These are phyloP conservation scores for Batkoa obscura DNA, from an alignment of 371 early-diverging fungal genomes.

Conservation along the genomic window DNA sequence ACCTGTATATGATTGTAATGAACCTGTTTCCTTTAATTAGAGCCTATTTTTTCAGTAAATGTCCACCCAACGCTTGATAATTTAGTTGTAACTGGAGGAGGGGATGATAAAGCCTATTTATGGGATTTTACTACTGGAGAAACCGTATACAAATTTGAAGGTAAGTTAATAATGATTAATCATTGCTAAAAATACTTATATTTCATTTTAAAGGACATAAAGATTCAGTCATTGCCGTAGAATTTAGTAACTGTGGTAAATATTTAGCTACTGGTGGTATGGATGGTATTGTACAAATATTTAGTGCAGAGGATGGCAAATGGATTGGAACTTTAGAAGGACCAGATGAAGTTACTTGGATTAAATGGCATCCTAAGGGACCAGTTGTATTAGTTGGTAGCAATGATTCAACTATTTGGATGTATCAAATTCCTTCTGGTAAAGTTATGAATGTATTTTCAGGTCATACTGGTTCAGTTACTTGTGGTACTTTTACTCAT, in stretches of 20 bases:
- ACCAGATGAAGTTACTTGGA: constrained; percentile 82
- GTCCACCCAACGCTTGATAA: constrained; percentile 51
- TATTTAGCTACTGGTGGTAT: constrained; percentile 83
- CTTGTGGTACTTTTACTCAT: constrained; percentile 73
- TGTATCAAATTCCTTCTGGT: constrained; percentile 84
- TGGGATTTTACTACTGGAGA: constrained; percentile 81
- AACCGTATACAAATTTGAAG: constrained; percentile 29
- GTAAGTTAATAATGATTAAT: constrained; percentile 7
- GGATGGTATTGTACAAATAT: constrained; percentile 88
- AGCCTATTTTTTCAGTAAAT: constrained; percentile 75
- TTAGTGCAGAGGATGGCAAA: constrained; percentile 38
- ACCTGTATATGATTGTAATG: background rate
- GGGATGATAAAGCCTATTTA: constrained; percentile 79
- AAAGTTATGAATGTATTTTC: constrained; percentile 83
- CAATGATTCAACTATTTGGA: constrained; percentile 79
- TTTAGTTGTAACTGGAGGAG: constrained; percentile 67
- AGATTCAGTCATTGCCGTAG: constrained; percentile 71
- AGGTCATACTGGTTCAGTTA: constrained; percentile 68
- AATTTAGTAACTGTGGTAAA: constrained; percentile 71
- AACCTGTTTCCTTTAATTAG: constrained; percentile 16
- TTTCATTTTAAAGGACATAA: constrained; percentile 29
- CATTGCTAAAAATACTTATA: background rate
- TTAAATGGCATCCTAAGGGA: constrained; percentile 92
- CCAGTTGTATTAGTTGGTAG: constrained; percentile 73
- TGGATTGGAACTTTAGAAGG: constrained; percentile 57